Evolutionary conservation across 83 land plant species (phyloP), one percentile per base, ranked within the genome.

Genomic region (Diphasiastrum complanatum): DNA sequence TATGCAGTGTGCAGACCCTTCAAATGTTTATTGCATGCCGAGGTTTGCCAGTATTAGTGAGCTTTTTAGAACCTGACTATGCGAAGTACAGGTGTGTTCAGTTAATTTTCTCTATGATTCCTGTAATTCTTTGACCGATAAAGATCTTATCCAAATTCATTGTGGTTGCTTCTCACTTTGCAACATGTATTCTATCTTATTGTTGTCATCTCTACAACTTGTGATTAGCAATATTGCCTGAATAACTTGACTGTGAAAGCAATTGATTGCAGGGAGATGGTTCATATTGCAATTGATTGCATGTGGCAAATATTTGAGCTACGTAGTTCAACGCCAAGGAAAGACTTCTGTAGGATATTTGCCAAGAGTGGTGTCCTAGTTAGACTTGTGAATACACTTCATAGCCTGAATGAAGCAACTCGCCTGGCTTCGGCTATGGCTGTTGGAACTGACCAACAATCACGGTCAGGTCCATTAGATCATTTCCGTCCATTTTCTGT

Each of bases 231-330:
- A n/a, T n/a, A n/a, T n/a, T n/a, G n/a, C n/a, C n/a, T n/a, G n/a
- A n/a, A n/a, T n/a, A n/a, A n/a, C n/a, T n/a, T n/a, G n/a, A n/a
- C n/a, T n/a, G n/a, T n/a, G n/a, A n/a, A n/a, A n/a, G n/a, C n/a
- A n/a, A n/a, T n/a, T 35, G 60, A 35, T 24, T 62, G 47, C 77
- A 89, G 92, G 89, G 99, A 90, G 66, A 86, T 95, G 97, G 97
- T 90, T 63, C 97, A 90, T 71, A 75, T 87, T 53, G 95, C 90
- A 35, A 90, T 95, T 67, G 99, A 95, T 75, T 84, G 90, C 57
- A 95, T 95, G 87, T 95, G 95, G 99, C 92, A 90, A 76, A 84
- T 95, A 37, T 90, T 95, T 55, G 90, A 84, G 54, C 83, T 95
- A 28, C 89, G 78, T 30, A 70, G 82, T 22, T 62, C 95, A 37